A percentile compares a stretch with the other conserved stretches of the same genome.
phyloP scores from a whole-genome alignment of 106 monocot genomes.

The Dendrobium catenatum region DNA sequence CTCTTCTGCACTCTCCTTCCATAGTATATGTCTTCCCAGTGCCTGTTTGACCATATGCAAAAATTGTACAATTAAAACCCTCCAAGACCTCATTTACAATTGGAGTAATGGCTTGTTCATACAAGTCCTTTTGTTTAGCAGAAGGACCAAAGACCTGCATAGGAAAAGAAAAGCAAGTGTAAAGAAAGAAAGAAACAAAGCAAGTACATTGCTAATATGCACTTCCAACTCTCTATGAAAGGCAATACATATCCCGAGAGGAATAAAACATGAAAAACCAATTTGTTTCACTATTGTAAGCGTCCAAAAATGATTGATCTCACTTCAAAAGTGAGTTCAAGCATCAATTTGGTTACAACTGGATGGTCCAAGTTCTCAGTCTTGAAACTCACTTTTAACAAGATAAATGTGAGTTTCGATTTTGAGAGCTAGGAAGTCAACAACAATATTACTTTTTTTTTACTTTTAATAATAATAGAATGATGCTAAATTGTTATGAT shows the following conservation, averaged over 20 bases:
- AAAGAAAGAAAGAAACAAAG: background rate
- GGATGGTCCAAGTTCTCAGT: background rate
- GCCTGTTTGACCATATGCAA: constrained; percentile 98
- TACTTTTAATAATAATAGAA: background rate
- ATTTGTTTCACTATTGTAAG: background rate
- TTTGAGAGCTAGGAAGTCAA: background rate
- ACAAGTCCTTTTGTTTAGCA: constrained; percentile 73
- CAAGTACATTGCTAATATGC: background rate
- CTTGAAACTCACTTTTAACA: background rate
- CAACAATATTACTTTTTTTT: background rate
- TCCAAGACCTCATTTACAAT: constrained; percentile 98
- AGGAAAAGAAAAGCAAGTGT: background rate
- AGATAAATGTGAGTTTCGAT: background rate
- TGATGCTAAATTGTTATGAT: background rate
- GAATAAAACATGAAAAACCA: background rate
- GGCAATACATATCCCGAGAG: background rate
- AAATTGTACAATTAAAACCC: constrained; percentile 99
- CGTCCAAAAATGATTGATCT: background rate
- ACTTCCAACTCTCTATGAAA: background rate
- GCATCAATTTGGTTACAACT: background rate
- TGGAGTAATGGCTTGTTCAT: constrained; percentile 96
- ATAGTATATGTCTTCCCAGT: constrained; percentile 98
- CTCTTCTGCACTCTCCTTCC: constrained; percentile 88
- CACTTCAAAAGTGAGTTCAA: background rate
- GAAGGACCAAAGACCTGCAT: constrained; percentile 89